phyloP scores from a whole-genome alignment of 2,329 filamentous ascomycete species.

The Grosmannia clavigera region DNA sequence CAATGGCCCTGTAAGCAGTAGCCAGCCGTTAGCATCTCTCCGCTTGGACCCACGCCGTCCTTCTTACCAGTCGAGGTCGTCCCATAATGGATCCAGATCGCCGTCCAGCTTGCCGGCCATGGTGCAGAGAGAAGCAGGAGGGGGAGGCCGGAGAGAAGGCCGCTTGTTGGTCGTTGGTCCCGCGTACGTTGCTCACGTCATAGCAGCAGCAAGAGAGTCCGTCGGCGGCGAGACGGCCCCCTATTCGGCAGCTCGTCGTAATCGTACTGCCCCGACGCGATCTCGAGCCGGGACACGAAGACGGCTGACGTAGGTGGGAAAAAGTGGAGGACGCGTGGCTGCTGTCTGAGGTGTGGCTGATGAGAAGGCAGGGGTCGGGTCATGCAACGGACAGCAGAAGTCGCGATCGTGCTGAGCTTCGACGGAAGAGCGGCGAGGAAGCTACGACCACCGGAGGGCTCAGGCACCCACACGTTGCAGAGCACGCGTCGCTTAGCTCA shows the following conservation, averaged over 20 bases:
- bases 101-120: conserved; percentile 27
- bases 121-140: background rate
- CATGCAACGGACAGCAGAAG: too few species aligned
- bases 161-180: background rate
- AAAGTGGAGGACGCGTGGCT: background rate
- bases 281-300: too few species aligned
- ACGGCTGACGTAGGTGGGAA: background rate
- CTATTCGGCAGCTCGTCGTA: background rate
- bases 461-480: background rate
- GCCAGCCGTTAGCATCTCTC: background rate
- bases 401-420: too few species aligned
- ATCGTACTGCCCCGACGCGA: background rate
- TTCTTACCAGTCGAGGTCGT: conserved; percentile 59
- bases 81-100: conserved; percentile 54
- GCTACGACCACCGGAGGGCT: too few species aligned
- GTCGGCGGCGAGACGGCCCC: too few species aligned
- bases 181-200: background rate
- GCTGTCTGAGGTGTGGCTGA: background rate
- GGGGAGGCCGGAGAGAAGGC: conserved; percentile 13
- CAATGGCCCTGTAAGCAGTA: conserved; percentile 44
- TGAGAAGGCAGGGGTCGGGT: background rate
- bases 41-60: too few species aligned
- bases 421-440: too few species aligned
- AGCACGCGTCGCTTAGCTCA: background rate
- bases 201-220: background rate